Conservation (phyloP, 495 filamentous ascomycete genomes). For the Trichoderma gamsii region DNA sequence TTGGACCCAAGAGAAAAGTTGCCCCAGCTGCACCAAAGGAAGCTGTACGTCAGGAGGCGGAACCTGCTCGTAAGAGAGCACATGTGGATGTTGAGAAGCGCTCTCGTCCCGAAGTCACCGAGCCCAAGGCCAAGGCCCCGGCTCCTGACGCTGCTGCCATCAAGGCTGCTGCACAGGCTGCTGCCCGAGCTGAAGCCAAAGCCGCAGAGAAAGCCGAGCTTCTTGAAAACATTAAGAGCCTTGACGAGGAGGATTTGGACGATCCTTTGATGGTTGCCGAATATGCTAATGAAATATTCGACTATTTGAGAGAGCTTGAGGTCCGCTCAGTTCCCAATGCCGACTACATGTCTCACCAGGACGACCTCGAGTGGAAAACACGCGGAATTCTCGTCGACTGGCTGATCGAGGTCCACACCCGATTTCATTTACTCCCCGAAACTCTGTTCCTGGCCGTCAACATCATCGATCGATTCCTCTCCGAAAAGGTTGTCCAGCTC, state of each 20-base stretch:
- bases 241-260: slow-evolving; percentile 81
- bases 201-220: slow-evolving; percentile 19
- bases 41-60: slow-evolving; percentile 46
- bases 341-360: slow-evolving; percentile 88
- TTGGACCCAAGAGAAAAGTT: slow-evolving; percentile 55
- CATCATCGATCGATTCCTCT: slow-evolving; percentile 96
- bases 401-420: slow-evolving; percentile 96
- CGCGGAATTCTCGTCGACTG: slow-evolving; percentile 96
- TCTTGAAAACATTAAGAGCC: slow-evolving; percentile 46
- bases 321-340: slow-evolving; percentile 78
- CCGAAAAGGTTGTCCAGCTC: slow-evolving; percentile 84
- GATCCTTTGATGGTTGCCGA: slow-evolving; percentile 97
- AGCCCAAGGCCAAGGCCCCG: slow-evolving; percentile 35
- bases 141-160: slow-evolving; percentile 25
- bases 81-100: slow-evolving; percentile 33
- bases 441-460: slow-evolving; percentile 96
- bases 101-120: slow-evolving; percentile 34
- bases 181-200: slow-evolving; percentile 25
- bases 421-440: slow-evolving; percentile 95
- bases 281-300: slow-evolving; percentile 95
- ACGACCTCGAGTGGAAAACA: slow-evolving; percentile 96
- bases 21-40: slow-evolving; percentile 52
- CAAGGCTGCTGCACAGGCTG: slow-evolving; percentile 18
- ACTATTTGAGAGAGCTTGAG: slow-evolving; percentile 87
- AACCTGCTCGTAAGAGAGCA: slow-evolving; percentile 47